Evolutionary conservation across 371 early-diverging fungal species (phyloP).

Genomic region (Umbelopsis sp.): DNA sequence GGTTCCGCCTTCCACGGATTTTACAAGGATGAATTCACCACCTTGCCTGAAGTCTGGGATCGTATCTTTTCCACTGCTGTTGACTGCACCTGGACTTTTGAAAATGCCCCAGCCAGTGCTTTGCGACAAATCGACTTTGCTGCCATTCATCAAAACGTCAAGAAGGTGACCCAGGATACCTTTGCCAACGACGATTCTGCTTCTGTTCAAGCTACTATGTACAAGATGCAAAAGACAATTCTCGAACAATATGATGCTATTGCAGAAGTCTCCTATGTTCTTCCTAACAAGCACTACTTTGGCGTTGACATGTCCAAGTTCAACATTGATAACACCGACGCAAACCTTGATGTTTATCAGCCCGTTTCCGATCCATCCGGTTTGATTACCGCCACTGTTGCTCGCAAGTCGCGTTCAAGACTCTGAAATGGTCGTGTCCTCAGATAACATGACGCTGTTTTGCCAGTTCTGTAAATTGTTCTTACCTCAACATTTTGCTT

Average conservation of each 20-base stretch:
- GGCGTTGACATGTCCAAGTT: slow-evolving; percentile 64
- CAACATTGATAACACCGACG: slow-evolving; percentile 55
- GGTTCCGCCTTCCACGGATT: slow-evolving; percentile 70
- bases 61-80: slow-evolving; percentile 70
- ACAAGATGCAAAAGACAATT: slow-evolving; percentile 56
- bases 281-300: slow-evolving; percentile 75
- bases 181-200: slow-evolving; percentile 60
- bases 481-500: background rate
- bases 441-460: background rate
- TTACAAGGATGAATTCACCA: slow-evolving; percentile 67
- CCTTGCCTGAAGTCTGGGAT: slow-evolving; percentile 67
- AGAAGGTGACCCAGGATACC: slow-evolving; percentile 48
- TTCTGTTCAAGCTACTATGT: slow-evolving; percentile 62
- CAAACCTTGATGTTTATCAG: slow-evolving; percentile 63
- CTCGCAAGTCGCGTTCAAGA: slow-evolving; percentile 56
- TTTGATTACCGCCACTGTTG: slow-evolving; percentile 72
- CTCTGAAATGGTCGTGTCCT: background rate
- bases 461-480: background rate
- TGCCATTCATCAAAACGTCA: slow-evolving; percentile 42
- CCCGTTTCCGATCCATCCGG: slow-evolving; percentile 69
- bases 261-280: slow-evolving; percentile 60
- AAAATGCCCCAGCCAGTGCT: slow-evolving; percentile 29
- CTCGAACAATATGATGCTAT: slow-evolving; percentile 57
- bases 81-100: slow-evolving; percentile 58
- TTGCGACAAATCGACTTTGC: slow-evolving; percentile 42